Base-by-base conservation (phyloP, 2,329 filamentous ascomycete species). In the Trichoderma citrinoviride region DNA sequence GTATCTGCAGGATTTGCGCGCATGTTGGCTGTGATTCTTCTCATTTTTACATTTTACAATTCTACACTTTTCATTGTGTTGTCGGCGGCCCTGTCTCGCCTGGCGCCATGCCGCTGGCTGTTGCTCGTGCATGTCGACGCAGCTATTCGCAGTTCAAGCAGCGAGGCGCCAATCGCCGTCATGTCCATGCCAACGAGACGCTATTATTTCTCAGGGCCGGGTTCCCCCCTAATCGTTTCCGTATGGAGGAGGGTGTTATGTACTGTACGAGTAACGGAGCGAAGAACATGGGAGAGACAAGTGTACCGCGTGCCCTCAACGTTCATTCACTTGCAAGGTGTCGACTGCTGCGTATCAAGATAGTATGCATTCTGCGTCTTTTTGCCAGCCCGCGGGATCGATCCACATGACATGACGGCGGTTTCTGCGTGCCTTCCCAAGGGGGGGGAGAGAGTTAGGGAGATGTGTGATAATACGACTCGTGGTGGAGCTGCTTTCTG, bases 381-480 rank as follows among this genome's bases (percentile, higher is more conserved):
- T 37, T 37, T 14, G 21, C 14, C 27, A n/a, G 49, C 47, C 47
- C 62, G 62, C 54, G 54, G 33, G 54, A 47, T 33, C n/a, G 61
- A 27, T 50, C 27, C 64, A 65, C 64, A 66, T 66, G 64, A 66
- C 64, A 66, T 66, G 64, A 66, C 64, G 58, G 43, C 58, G 33
- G 58, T 54, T 17, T 57, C 33, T 37, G 33, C 43, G 50, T 29
- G 50, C 29, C 33, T 37, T 29, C 49, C 55, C 23, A 60, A 40
- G 44, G 19, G 55, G 37, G 56, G 49, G 41, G 33, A n/a, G n/a
- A n/a, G n/a, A n/a, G n/a, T n/a, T 37, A 14, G 3, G 33, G 33
- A 14, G 14, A 37, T 37, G 5, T 12, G 33, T 12, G 37, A n/a
- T n/a, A 40, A 44, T 53, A 64, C 49, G 61, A 63, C 58, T 61